Percentiles rank a stretch among this genome's conserved stretches.
Evolutionary conservation across 2,329 filamentous ascomycete species (phyloP).

Genomic region (Cladosporium sp.): DNA sequence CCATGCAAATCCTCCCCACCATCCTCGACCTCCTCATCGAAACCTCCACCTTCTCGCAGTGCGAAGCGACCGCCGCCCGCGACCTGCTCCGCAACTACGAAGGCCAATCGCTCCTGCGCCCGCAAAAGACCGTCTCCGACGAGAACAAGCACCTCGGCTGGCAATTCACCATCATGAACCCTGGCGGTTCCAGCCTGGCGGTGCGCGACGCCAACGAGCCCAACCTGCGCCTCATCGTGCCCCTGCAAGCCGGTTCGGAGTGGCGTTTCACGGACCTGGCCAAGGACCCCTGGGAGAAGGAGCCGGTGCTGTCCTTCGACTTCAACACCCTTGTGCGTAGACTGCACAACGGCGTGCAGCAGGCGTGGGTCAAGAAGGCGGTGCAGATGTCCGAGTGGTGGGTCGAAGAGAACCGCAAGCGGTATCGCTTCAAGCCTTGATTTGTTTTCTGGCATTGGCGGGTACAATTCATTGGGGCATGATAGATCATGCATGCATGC

Average conservation of each 20-base stretch:
- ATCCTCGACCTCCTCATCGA: slow-evolving; percentile 49
- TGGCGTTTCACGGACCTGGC: slow-evolving; percentile 20
- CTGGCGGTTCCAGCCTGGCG: slow-evolving; percentile 24
- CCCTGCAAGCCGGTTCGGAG: slow-evolving; percentile 10
- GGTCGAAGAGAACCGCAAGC: slow-evolving; percentile 17
- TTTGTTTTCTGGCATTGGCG: neutral
- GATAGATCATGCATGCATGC: neutral
- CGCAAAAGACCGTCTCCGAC: slow-evolving; percentile 17
- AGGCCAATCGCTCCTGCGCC: slow-evolving; percentile 50
- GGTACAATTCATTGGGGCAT: neutral
- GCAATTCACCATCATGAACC: slow-evolving; percentile 22
- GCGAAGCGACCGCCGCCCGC: slow-evolving; percentile 39
- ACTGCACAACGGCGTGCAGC: slow-evolving; percentile 2
- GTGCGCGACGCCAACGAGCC: slow-evolving; percentile 19
- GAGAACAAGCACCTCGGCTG: slow-evolving; percentile 22
- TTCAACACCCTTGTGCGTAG: slow-evolving; percentile 14
- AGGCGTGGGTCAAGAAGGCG: slow-evolving; percentile 20
- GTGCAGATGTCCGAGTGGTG: slow-evolving; percentile 22
- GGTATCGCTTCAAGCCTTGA: slow-evolving; percentile 19
- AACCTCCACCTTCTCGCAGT: slow-evolving; percentile 42
- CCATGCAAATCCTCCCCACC: slow-evolving; percentile 49
- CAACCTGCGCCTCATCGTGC: slow-evolving; percentile 15
- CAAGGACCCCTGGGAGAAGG: slow-evolving; percentile 11
- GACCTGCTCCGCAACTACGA: slow-evolving; percentile 50
- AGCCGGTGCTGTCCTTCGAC: slow-evolving; percentile 15